Base-by-base conservation (phyloP, 163 green algal species). In the Chlorella variabilis region DNA sequence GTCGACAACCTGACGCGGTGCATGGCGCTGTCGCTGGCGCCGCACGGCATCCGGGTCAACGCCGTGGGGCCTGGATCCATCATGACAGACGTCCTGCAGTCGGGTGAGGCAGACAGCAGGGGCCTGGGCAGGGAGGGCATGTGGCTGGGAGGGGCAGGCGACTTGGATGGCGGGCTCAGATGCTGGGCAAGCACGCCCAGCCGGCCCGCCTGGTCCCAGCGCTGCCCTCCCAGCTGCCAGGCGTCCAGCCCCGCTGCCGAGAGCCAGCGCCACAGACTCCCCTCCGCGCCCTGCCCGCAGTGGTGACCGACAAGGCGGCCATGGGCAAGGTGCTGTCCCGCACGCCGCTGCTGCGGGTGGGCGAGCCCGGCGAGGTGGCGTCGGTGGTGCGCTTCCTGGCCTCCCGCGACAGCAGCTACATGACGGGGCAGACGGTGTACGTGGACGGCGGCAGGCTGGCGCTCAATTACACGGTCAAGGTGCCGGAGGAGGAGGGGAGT, bases 21-120 rank as follows among this genome's bases (percentile, higher is more conserved):
- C 84, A 98, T 98, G 95, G 85, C 95, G 25, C 78, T 98, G 68
- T 80, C 91, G 5, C 88, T 98, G 63, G 94, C 93, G 11, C 84
- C 85, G 0, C 89, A 98, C 77, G 91, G 89, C 75, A 96, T 98
- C 34, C 83, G 94, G 0, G 95, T 98, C 41, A 98, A 98, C 69
- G 88, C 89, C 15, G 91, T 98, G 41, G 93, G 89, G 4, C 94
- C 94, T 0, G 94, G 92, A 74, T 93, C 84, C 80, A 97, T 97
- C 77, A 88, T 89, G 71, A 97, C 90, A 3, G 93, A 98, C 33
- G 88, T 97, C 65, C 89, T 97, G 36, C 76, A 36, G 3, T 56
- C 73, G 23, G 73, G 73, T 80, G 56, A 85, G 33, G 83, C 83
- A 39, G 20, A 25, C 17, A n/a, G n/a, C n/a, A n/a, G n/a, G n/a